Evolutionary conservation across 208 protist species (phyloP), one percentile per base, ranked within the genome.

Genomic region (Leishmania major): DNA sequence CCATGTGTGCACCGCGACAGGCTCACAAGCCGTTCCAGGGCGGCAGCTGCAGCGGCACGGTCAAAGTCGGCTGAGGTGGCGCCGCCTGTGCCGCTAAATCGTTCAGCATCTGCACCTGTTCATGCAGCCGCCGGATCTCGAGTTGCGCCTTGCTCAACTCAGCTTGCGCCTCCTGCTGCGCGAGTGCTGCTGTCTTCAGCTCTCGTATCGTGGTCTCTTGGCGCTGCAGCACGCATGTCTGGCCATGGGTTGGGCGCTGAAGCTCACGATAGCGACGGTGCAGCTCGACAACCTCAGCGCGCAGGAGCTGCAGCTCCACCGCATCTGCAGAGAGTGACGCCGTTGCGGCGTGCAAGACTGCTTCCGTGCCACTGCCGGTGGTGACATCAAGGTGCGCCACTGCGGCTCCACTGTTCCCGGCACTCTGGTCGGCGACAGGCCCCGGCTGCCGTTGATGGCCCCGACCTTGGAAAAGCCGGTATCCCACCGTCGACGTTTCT

Each of bases 221-320:
- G 5, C 76, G 69, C 70, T 83, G 67, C 75, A 83, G 53, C 73
- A 76, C 62, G 49, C 79, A 80, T 37, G 81, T 55, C 60, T 86
- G 82, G 37, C 66, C 76, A 40, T 79, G 78, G 0, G 60, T 77
- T 4, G 79, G 70, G 4, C 57, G 75, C 74, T 88, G 80, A 8
- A 84, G 67, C 51, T 88, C 78, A 8, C 69, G 79, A 53, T 77
- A 78, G 43, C 64, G 86, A 19, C 77, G 28, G 3, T 77, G 76
- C 62, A 87, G 75, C 8, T 55, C 74, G 5, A 57, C 40, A 4
- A 81, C 77, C 43, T 89, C 82, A 4, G 72, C 80, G 10, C 31
- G 59, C 19, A 77, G 64, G 25, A 82, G 53, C 55, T 84, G 78
- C 19, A 86, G 62, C 19, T 49, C 43, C 25, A 76, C 69, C 40